Conservation (phyloP, 2,329 filamentous ascomycete species). For the Curvularia sp. region DNA sequence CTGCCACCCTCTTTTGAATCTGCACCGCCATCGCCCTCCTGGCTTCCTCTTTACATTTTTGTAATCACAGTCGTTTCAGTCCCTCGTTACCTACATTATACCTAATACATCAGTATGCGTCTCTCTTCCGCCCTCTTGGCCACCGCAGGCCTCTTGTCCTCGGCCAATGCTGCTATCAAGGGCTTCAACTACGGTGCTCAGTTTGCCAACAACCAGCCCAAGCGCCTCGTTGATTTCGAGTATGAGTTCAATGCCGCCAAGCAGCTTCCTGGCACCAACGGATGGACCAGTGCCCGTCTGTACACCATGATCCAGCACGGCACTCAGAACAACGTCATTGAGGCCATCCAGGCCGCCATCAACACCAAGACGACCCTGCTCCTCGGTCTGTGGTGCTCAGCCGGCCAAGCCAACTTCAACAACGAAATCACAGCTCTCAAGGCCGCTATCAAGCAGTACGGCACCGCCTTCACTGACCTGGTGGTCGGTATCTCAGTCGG, state of each 20-base stretch:
- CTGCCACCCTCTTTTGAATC: constrained; percentile 10
- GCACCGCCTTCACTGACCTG: constrained; percentile 66
- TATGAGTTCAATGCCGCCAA: constrained; percentile 72
- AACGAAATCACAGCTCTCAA: constrained; percentile 78
- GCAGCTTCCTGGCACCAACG: constrained; percentile 67
- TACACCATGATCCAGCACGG: constrained; percentile 77
- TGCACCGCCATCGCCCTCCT: constrained; percentile 10
- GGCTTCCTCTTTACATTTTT: constrained; percentile 8
- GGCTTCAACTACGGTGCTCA: constrained; percentile 78
- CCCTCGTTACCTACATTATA: not conserved
- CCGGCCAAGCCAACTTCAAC: constrained; percentile 65
- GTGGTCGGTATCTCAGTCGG: constrained; percentile 86
- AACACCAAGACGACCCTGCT: constrained; percentile 78
- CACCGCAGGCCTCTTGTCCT: constrained; percentile 50
- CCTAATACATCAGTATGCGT: constrained; percentile 39
- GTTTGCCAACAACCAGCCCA: constrained; percentile 66
- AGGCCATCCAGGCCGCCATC: constrained; percentile 81
- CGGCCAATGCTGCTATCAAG: constrained; percentile 47
- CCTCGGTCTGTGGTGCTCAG: constrained; percentile 84
- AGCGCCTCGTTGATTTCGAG: constrained; percentile 71
- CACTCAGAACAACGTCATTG: constrained; percentile 69
- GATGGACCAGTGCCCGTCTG: constrained; percentile 69
- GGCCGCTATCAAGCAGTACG: constrained; percentile 72
- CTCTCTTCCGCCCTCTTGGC: constrained; percentile 46
- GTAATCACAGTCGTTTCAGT: constrained; percentile 13